These are phyloP conservation scores for Clavispora fructus DNA, from an alignment of 805 yeast species.

Conservation along the genomic window DNA sequence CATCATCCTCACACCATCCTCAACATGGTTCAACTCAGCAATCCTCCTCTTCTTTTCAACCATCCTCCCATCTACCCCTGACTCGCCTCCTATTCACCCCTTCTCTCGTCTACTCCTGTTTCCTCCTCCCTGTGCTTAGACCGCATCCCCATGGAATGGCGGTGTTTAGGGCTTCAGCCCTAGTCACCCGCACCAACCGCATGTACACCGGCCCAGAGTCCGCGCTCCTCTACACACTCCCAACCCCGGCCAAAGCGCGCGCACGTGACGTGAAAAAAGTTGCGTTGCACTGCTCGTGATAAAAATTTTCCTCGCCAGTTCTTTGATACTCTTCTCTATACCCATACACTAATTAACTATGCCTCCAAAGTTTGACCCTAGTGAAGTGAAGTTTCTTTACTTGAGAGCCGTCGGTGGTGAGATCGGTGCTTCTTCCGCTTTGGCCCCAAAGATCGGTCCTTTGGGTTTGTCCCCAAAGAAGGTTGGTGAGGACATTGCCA, in stretches of 20 bases:
- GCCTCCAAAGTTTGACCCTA: constrained; percentile 99
- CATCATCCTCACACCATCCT: too few species aligned
- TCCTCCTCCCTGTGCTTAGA: too few species aligned
- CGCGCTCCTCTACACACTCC: too few species aligned
- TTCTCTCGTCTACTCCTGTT: too few species aligned
- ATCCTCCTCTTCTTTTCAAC: too few species aligned
- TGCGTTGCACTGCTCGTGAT: constrained; percentile 9
- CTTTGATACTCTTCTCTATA: constrained; percentile 5
- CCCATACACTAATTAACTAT: constrained; percentile 33
- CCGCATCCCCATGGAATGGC: too few species aligned
- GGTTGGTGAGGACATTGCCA: constrained; percentile 99
- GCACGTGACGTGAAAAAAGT: constrained; percentile 10
- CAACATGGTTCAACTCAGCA: too few species aligned
- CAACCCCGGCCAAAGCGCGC: not conserved
- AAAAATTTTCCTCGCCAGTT: constrained; percentile 10
- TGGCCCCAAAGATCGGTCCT: constrained; percentile 99
- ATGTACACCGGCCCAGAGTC: not conserved
- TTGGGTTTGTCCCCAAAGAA: constrained; percentile 99
- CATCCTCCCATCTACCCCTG: too few species aligned
- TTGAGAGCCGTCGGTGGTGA: constrained; percentile 99
- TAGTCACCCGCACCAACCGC: constrained; percentile 2
- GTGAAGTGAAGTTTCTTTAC: constrained; percentile 97
- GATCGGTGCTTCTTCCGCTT: constrained; percentile 99
- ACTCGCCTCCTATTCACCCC: too few species aligned
- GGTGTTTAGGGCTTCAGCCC: constrained; percentile 17